A percentile compares a stretch with the other conserved stretches of the same genome.
These are phyloP conservation scores for Scenedesmus sp. DNA, from an alignment of 163 green algal genomes.

Conservation along the genomic window DNA sequence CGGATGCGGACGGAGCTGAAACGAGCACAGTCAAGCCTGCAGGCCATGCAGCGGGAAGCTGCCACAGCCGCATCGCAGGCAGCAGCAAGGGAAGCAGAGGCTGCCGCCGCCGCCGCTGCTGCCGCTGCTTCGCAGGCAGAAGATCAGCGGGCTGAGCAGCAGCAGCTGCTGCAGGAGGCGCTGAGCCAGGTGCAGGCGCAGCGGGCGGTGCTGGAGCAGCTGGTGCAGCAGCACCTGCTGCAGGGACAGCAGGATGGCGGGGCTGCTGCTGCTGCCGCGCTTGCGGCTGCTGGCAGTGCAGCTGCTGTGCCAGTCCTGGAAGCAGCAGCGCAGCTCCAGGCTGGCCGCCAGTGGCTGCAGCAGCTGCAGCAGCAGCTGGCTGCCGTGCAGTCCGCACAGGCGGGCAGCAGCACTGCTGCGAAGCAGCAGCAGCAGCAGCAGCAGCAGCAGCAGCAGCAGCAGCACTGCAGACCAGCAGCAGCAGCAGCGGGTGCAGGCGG, in stretches of 20 bases:
- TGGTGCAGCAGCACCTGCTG: background rate
- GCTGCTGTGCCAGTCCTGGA: background rate
- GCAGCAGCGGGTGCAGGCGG: background rate
- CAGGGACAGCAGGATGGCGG: background rate
- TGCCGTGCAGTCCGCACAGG: background rate
- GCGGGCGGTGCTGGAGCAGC: background rate
- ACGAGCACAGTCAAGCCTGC: background rate
- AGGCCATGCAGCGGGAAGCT: background rate
- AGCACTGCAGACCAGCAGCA: background rate
- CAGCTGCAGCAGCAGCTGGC: conserved; percentile 5
- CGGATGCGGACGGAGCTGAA: conserved; percentile 2
- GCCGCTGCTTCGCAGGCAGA: background rate
- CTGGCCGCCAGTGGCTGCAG: background rate
- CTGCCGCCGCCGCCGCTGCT: background rate
- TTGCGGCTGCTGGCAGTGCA: background rate
- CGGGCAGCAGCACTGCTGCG: background rate
- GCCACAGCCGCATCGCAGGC: background rate
- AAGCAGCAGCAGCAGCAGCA: too few relatives aligned
- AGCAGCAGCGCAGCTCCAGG: background rate
- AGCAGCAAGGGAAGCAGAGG: background rate
- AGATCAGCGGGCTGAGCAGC: background rate
- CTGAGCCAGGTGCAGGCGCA: background rate
- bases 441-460: too few relatives aligned
- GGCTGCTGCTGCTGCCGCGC: background rate
- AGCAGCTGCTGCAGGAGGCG: background rate